Evolutionary conservation across 495 filamentous ascomycete species (phyloP), one percentile per base, ranked within the genome.

Genomic region (Venustampulla echinocandica): DNA sequence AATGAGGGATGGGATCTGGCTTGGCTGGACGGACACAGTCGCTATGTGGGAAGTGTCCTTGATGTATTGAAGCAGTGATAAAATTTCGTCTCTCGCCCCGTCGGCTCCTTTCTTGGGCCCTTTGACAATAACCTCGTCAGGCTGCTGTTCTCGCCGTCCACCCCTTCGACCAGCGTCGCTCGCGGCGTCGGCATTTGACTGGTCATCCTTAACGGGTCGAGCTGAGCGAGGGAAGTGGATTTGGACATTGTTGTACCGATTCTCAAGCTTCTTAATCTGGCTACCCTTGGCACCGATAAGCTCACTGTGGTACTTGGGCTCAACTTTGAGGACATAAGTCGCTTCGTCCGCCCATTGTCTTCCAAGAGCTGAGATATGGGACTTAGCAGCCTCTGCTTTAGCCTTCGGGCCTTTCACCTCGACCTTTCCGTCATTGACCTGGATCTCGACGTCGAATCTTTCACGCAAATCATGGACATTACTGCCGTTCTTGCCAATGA

Each of bases 371-470:
- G 79, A 63, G 58, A 96, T 93, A 51, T 89, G 79, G 20, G 76
- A 56, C 61, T 80, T 89, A 51, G 85, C 84, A 20, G 79, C 82
- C 59, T 95, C 87, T 6, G 88, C 87, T 69, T 79, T 77, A 28
- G 74, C 73, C 56, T 74, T 71, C 23, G 76, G 73, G 30, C 77
- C 78, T 51, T 73, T 79, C 10, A 81, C 65, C 47, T 75, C 71
- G n/a, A 79, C 74, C 49, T 71, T 71, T 18, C 78, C 77, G 46
- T 81, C 74, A 35, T 94, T 85, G 25, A 97, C 79, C 59, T 93
- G 85, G 55, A 99, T 96, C 35, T 97, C 92, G 24, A 99, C 93
- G 61, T 97, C 93, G 55, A 93, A 94, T 60, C 92, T 87, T 24
- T 97, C 92, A 14, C 89, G 84, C n/a, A 95, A 71, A 60, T 93